Evolutionary conservation across 805 yeast genomes (phyloP).

Genomic region (Kregervanrija pseudodelftensis): DNA sequence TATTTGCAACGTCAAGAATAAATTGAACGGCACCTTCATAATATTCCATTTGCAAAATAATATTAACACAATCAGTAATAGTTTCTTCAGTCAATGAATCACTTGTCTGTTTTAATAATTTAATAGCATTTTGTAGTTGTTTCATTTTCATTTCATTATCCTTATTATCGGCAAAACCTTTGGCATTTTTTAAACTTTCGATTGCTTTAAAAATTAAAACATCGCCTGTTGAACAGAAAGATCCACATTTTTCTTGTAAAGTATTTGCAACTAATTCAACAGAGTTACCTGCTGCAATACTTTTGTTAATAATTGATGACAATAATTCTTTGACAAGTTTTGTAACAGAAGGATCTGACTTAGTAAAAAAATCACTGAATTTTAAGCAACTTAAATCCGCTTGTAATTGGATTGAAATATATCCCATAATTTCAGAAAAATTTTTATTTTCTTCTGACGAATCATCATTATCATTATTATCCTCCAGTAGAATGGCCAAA

Average conservation of each 20-base stretch:
- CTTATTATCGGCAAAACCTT: conserved; percentile 58
- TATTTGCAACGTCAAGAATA: conserved; percentile 66
- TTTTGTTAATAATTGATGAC: conserved; percentile 82
- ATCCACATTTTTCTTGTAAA: conserved; percentile 86
- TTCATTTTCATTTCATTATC: conserved; percentile 61
- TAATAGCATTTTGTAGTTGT: conserved; percentile 63
- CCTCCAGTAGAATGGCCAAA: conserved; percentile 73
- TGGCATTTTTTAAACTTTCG: conserved; percentile 84
- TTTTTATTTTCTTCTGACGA: conserved; percentile 17
- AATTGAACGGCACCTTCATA: conserved; percentile 84
- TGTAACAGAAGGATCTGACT: conserved; percentile 46
- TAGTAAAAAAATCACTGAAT: conserved; percentile 73
- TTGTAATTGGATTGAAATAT: conserved; percentile 62
- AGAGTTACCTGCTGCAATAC: conserved; percentile 85
- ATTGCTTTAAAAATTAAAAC: conserved; percentile 90
- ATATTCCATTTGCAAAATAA: conserved; percentile 70
- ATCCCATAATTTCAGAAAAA: conserved; percentile 63
- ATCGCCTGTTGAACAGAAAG: conserved; percentile 90
- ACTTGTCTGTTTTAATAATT: conserved; percentile 70
- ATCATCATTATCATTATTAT: conserved; percentile 35
- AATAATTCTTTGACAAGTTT: conserved; percentile 78
- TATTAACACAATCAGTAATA: conserved; percentile 70
- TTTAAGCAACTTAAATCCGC: conserved; percentile 56
- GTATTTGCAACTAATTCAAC: conserved; percentile 85
- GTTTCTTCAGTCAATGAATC: conserved; percentile 73